Evolutionary conservation across 306 rosid genomes (phyloP).

Genomic region (Benincasa hispida): DNA sequence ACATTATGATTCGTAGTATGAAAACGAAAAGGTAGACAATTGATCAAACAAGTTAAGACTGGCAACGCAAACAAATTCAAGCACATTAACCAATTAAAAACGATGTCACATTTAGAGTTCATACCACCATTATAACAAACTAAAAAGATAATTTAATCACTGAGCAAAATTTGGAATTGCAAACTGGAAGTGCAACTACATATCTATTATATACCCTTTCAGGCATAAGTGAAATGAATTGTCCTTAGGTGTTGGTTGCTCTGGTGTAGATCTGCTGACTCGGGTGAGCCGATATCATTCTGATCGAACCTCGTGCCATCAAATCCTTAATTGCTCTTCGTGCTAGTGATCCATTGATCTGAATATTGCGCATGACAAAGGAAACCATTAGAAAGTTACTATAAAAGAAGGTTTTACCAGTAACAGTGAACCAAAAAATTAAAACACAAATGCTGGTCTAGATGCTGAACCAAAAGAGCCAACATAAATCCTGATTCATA

Average conservation of each 20-base stretch:
- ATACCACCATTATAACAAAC: no score
- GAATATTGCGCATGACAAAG: neutral
- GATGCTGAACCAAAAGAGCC: neutral
- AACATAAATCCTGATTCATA: no score
- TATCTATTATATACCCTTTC: neutral
- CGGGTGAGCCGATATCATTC: slow-evolving; percentile 6
- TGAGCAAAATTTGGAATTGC: neutral
- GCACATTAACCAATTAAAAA: no score
- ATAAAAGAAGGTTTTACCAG: neutral
- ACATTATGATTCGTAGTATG: no score
- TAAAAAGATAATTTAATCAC: no score
- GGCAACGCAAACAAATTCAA: no score
- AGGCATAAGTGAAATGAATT: neutral
- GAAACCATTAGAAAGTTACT: neutral
- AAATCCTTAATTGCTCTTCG: slow-evolving; percentile 10
- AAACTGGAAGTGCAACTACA: neutral
- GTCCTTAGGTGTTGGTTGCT: slow-evolving; percentile 1
- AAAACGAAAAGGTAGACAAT: no score
- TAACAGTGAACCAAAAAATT: neutral
- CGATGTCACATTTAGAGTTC: neutral
- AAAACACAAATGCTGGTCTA: neutral
- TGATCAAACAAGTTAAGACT: no score
- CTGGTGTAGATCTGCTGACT: slow-evolving; percentile 14
- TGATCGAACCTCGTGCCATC: slow-evolving; percentile 5
- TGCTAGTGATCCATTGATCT: slow-evolving; percentile 6